Evolutionary conservation across 2,329 filamentous ascomycete species (phyloP), one percentile per base, ranked within the genome.

Genomic region (Raffaelea albimanens): DNA sequence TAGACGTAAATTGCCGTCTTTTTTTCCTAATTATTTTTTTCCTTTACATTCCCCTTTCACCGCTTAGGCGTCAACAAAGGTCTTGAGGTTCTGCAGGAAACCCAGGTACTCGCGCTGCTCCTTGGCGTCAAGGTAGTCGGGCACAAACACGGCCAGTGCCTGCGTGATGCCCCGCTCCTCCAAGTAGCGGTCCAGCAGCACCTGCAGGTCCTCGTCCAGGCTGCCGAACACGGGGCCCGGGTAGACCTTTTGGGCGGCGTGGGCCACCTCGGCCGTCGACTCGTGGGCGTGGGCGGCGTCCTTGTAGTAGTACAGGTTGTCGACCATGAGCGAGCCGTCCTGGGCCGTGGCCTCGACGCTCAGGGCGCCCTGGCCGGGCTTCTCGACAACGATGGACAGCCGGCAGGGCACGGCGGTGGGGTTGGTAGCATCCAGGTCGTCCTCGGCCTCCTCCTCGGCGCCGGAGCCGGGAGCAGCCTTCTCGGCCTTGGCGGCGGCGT

Each of bases 71-170:
- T 86, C 83, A 56, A 96, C 73, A 62, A 97, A 96, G 53, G 69
- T 72, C 80, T 91, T 93, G 67, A 96, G 78, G 63, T 85, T 86
- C 66, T 82, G 78, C 66, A 98, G 72, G 93, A 94, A 98, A 56
- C 77, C 72, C 52, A 94, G 72, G 68, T 98, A 98, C 76, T 98
- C 93, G 70, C 82, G 85, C 80, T 97, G 91, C 80, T 98, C 93
- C 83, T 98, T 98, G 69, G 86, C 80, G 64, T 97, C 89, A 61
- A 97, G 90, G 71, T 95, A 98, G 66, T 97, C 90, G 34, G 90
- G 88, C 40, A 95, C 83, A 67, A 97, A 96, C 56, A 90, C 71
- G 46, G 90, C 91, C 58, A 98, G 78, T 50, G 83, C 79, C 58
- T 85, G 82, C 61, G 91, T 88, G 68, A 98, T 80, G 55, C 91